Base-by-base conservation (phyloP, 1,284 basidiomycete species). In the Tilletia caries region DNA sequence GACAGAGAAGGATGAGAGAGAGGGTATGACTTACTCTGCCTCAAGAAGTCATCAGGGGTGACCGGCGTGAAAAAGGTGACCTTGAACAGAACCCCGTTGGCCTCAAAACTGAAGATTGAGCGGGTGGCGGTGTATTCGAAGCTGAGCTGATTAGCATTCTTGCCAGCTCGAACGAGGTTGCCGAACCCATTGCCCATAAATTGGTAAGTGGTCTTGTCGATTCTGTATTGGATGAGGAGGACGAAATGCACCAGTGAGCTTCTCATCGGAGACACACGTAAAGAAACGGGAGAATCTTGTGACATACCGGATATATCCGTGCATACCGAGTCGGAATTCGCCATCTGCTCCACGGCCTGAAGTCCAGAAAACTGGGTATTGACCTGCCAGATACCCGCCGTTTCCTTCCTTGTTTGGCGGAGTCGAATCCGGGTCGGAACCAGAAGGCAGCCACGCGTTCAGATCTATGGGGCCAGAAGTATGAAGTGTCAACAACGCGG, bases 61-160 rank as follows among this genome's bases (percentile, higher is more conserved):
- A 81, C 75, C n/a, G 80, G 80, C 25, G 79, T 80, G 54, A 82
- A 66, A 69, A 82, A 82, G 20, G 77, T 79, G 52, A 78, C 81
- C 64, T 71, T 77, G 74, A 82, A 82, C 10, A 43, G 58, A 44
- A 81, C 71, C 50, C 72, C 71, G 50, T 70, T 79, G 44, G 80
- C 81, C 23, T 78, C 72, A 50, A 82, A 81, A 34, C 72, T 66
- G 62, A 79, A 82, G 65, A 81, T 80, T 67, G 78, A 75, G 10
- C 77, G 73, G 6, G 80, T 82, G 12, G 79, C 72, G 1, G 81
- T 82, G 71, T 77, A 81, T 67, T 76, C 75, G 34, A 76, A 73
- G 29, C 69, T 74, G 52, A 75, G 69, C 72, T 82, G 81, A 25
- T 60, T 73, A 54, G 81, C 81, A 43, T 75, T 76, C 32, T 64